These are phyloP conservation scores for Fonsecaea pedrosoi DNA, from an alignment of 2,329 filamentous ascomycete species.

Conservation along the genomic window DNA sequence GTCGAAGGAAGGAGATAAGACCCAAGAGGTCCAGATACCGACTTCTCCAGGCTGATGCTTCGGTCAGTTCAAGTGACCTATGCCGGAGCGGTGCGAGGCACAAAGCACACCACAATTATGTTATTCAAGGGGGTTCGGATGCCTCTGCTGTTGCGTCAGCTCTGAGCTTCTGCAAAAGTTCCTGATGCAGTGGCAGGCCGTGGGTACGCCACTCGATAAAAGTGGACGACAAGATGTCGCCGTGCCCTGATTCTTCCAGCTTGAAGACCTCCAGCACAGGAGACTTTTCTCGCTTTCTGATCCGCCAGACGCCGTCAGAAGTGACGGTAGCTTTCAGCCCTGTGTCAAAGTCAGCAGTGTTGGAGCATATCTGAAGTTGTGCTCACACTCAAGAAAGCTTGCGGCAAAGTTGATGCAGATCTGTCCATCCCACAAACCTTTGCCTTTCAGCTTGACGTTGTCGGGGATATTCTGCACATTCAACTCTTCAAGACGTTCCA, in stretches of 20 bases:
- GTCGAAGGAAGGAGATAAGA: background rate
- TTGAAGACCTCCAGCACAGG: constrained; percentile 74
- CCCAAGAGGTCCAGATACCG: background rate
- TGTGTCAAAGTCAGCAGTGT: constrained; percentile 44
- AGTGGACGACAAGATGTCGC: constrained; percentile 75
- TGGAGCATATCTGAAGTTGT: too few relatives aligned
- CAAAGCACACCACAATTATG: background rate
- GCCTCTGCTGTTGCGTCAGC: background rate
- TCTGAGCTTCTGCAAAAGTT: background rate
- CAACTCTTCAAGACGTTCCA: constrained; percentile 76
- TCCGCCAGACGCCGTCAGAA: constrained; percentile 79
- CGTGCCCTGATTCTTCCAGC: constrained; percentile 75
- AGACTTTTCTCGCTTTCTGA: constrained; percentile 69
- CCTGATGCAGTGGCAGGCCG: constrained; percentile 27
- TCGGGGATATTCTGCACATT: constrained; percentile 79
- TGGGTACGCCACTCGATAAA: constrained; percentile 74
- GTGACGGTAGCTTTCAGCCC: constrained; percentile 67
- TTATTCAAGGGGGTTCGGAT: constrained; percentile 4
- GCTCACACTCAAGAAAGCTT: constrained; percentile 76
- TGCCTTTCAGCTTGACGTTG: constrained; percentile 71
- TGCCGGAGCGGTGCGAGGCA: background rate
- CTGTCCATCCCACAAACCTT: constrained; percentile 84
- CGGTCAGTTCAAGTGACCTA: background rate
- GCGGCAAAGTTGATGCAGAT: constrained; percentile 90
- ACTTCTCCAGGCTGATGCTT: constrained; percentile 4